A percentile compares a stretch with the other conserved stretches of the same genome.
Conservation (phyloP, 2,329 filamentous ascomycete species). For the Talaromyces funiculosus region DNA sequence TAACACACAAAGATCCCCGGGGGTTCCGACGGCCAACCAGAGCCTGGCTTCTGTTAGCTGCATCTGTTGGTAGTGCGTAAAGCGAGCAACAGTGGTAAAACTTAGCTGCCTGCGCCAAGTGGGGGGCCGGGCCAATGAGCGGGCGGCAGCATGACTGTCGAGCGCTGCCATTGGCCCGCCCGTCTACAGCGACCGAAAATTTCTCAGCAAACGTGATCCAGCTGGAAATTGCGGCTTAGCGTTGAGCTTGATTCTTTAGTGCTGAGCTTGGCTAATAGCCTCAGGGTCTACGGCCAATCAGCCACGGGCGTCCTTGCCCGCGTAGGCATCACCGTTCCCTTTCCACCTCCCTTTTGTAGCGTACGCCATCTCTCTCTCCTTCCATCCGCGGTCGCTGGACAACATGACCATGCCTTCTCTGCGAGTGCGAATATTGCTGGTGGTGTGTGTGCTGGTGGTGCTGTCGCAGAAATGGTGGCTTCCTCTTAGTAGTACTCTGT, state of each 20-base stretch:
- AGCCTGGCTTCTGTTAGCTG: no score
- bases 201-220: background rate
- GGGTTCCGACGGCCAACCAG: no score
- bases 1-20: no score
- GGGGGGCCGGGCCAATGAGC: no score
- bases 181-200: background rate
- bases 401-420: conserved; percentile 1
- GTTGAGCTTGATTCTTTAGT: conserved; percentile 1
- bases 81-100: no score
- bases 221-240: background rate
- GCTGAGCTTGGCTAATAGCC: conserved; percentile 1
- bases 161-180: background rate
- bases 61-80: no score
- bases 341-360: background rate
- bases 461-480: conserved; percentile 9
- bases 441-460: conserved; percentile 1
- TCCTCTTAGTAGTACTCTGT: background rate
- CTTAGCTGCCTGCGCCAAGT: no score
- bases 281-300: background rate
- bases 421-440: background rate
- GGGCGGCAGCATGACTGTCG: background rate
- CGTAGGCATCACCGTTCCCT: background rate
- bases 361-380: background rate
- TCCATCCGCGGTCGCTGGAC: background rate
- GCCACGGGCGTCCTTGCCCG: no score